Evolutionary conservation across 768 basidiomycete species (phyloP), one percentile per base, ranked within the genome.

Genomic region (Rhizopogon sp.): DNA sequence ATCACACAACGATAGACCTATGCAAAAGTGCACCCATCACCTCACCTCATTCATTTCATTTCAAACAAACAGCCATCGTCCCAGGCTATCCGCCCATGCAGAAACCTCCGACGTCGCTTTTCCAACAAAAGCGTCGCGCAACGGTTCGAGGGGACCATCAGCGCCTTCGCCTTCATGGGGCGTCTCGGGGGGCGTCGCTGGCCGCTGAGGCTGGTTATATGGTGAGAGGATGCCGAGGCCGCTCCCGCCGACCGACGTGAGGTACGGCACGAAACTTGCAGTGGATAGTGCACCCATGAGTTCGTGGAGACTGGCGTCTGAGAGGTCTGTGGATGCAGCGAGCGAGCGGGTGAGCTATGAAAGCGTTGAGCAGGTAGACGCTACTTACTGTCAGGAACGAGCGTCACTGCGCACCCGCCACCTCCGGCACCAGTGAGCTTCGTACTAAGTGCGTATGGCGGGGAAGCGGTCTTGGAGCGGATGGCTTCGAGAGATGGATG

Each of bases 371-470:
- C 28, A 41, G 29, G 51, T 22, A 44, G 39, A 35, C 28, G 2
- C 1, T 6, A 73, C 86, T 60, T 61, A 95, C 96, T 83, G 73
- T 98, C 94, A 50, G 97, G 97, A 50, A 99, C 79, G 37, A 98
- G 81, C 11, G 95, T 96, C 31, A 98, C 93, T 5, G 94, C 87
- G 66, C 97, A 98, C n/a, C 97, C 97, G 25, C 97, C 97, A 40
- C 97, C 97, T 31, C 97, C 97, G 7, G 97, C 96, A 41, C 97
- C 97, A 6, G 97, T 99, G 54, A 99, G 73, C 75, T 98, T 97
- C n/a, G 93, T 94, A 63, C 84, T 84, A 46, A 98, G 75, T 9
- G 74, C 72, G 72, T 87, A 89, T 7, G 85, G 87, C 58, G 74
- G 65, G 9, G 78, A 76, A 9, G 74, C 70, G 0, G 93, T 91